Evolutionary conservation across 768 basidiomycete genomes (phyloP), one percentile per base, ranked within the genome.

Genomic region (Chalciporus chontae): DNA sequence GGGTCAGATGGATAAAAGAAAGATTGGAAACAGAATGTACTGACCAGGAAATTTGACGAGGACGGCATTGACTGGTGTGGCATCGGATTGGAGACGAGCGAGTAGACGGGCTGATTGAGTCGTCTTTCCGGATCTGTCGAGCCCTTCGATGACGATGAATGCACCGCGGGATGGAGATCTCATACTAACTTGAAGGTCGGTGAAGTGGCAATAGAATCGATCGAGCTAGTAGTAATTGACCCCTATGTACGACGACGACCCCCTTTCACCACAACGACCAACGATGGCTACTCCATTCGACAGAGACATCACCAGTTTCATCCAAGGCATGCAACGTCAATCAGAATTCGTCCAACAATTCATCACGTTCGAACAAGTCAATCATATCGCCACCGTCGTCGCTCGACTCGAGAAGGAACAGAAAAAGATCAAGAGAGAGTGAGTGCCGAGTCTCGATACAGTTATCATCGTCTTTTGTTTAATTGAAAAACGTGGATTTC

Each of bases 71-170:
- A 40, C 43, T 7, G 40, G 34, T 13, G 47, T 19, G 10, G 42
- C 32, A n/a, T 15, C 5, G 19, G 54, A 37, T 61, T 79, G 69
- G 40, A 94, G 72, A 40, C 75, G 76, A 0, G 75, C 64, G 36
- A 79, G 73, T 26, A 96, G 80, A 15, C 73, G 69, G 0, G 77
- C 70, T 0, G 84, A 83, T 63, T 97, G 95, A 0, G 94, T 99
- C 27, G 87, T 89, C 67, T 98, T 98, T 14, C 96, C 96, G 0
- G 90, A 93, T 53, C 89, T 77, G 66, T 98, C 95, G n/a, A 98
- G 81, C 13, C 95, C 96, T 69, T 97, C 94, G 44, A 97, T 77
- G 32, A 93, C 94, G 63, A 97, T 87, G 70, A 98, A 94, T 7
- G 87, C 78, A 0, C 90, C 90, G 14, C 87, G 77, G 21, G 34